These are phyloP conservation scores for Hymenoscyphus occultus DNA, from an alignment of 2,329 filamentous ascomycete species.

Conservation along the genomic window DNA sequence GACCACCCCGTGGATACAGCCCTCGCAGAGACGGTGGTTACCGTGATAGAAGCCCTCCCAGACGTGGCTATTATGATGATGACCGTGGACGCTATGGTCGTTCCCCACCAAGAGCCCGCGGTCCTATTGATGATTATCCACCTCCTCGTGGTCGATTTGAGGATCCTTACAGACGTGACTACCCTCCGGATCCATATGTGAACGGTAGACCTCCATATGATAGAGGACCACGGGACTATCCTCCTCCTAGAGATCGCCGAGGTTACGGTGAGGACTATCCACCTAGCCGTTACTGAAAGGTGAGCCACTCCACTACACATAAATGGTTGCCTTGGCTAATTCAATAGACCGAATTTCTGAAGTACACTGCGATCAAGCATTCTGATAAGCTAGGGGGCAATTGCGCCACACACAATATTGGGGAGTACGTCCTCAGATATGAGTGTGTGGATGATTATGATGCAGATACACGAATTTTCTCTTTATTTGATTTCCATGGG, in stretches of 20 bases:
- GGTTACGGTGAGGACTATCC: constrained; percentile 34
- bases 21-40: constrained; percentile 70
- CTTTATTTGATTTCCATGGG: constrained; percentile 14
- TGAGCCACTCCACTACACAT: neutral
- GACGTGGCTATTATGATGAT: constrained; percentile 88
- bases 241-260: constrained; percentile 35
- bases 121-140: constrained; percentile 74
- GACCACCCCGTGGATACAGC: constrained; percentile 77
- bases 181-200: constrained; percentile 58
- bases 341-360: neutral
- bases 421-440: neutral
- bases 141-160: constrained; percentile 67
- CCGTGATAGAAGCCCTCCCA: constrained; percentile 78
- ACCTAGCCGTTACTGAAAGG: constrained; percentile 35
- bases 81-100: constrained; percentile 74
- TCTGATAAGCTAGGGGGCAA: neutral
- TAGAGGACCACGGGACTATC: constrained; percentile 40
- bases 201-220: constrained; percentile 50
- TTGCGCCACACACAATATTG: neutral
- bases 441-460: constrained; percentile 19
- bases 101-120: constrained; percentile 71
- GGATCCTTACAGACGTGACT: constrained; percentile 71
- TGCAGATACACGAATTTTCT: constrained; percentile 16
- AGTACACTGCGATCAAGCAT: neutral
- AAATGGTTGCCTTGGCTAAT: neutral